Evolutionary conservation across 805 yeast species (phyloP), one percentile per base, ranked within the genome.

Genomic region (Wickerhamomyces canadensis): DNA sequence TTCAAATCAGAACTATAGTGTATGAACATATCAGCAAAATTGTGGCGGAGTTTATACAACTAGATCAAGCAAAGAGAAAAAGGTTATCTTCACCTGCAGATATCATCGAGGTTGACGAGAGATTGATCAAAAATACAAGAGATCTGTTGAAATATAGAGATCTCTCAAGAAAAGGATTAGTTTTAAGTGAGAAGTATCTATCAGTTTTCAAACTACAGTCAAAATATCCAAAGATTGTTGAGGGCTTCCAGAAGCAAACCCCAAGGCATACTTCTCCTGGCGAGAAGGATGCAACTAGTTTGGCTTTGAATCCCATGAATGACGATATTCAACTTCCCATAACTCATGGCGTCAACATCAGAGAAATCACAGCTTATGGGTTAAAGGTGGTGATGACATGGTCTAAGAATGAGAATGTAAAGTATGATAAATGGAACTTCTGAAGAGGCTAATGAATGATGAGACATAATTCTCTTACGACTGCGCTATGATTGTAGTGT

Each of bases 21-120:
- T 46, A 41, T 28, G 45, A 37, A 16, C 55, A 51, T 31, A 19
- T 51, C 7, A 19, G 40, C 4, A 26, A 22, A 8, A 45, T 44
- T 9, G 16, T 41, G 6, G 41, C 35, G 7, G 48, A 38, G 12
- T 36, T 30, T 26, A 41, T 48, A 4, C 26, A 23, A 12, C n/a
- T 40, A 16, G 43, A 42, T 4, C 36, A 35, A 9, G 13, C 31
- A 10, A 39, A 33, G 28, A 35, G 38, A 19, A 28, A 19, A 17
- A 31, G 31, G 6, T 7, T 17, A 17, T 19, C 19, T 4, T 9
- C 19, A 5, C 19, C 31, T 15, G 31, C 28, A 5, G 36, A 27
- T 16, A 17, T 31, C 4, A 8, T 21, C 4, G 33, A 37, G 10
- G 31, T 16, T 14, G 36, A 26, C 21, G 38, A 34, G 14, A 30